Conservation (phyloP, 2,329 filamentous ascomycete genomes). For the Nannizziopsis arthrosporioides region DNA sequence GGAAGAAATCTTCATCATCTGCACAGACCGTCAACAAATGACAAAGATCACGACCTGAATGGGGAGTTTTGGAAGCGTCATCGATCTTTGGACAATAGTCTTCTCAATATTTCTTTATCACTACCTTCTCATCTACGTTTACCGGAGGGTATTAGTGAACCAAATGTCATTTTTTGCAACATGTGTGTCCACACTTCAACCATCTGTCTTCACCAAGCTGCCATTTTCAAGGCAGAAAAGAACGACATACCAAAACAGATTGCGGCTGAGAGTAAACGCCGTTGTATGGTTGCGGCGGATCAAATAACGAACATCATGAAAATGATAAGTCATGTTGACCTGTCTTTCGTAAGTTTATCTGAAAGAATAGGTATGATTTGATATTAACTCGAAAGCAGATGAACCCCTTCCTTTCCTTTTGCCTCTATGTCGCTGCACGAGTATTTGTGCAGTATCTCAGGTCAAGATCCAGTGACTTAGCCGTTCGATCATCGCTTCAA, state of each 20-base stretch:
- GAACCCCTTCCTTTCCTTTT: constrained; percentile 92
- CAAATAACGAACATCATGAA: constrained; percentile 94
- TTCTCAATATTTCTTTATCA: constrained; percentile 74
- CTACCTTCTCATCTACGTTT: constrained; percentile 72
- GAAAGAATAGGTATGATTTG: too few species aligned
- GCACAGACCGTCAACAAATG: constrained; percentile 70
- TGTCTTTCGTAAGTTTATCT: constrained; percentile 55
- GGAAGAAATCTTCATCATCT: constrained; percentile 84
- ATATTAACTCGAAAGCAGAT: constrained; percentile 46
- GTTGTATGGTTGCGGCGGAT: constrained; percentile 85
- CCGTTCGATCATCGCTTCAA: constrained; percentile 69
- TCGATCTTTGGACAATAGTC: constrained; percentile 73
- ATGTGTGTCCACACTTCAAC: constrained; percentile 96
- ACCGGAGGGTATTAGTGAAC: constrained; percentile 59
- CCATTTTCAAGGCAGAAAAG: constrained; percentile 94
- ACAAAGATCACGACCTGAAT: constrained; percentile 76
- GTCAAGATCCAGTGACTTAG: constrained; percentile 69
- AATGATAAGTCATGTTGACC: constrained; percentile 80
- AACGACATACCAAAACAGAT: constrained; percentile 66
- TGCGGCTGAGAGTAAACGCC: constrained; percentile 77
- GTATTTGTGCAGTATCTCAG: constrained; percentile 97
- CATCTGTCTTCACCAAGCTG: constrained; percentile 95
- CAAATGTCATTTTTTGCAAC: constrained; percentile 85
- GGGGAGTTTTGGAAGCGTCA: constrained; percentile 95
- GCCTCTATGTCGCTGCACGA: constrained; percentile 85